Base-by-base conservation (phyloP, 2,329 filamentous ascomycete genomes). In the Microsporum ferrugineum region DNA sequence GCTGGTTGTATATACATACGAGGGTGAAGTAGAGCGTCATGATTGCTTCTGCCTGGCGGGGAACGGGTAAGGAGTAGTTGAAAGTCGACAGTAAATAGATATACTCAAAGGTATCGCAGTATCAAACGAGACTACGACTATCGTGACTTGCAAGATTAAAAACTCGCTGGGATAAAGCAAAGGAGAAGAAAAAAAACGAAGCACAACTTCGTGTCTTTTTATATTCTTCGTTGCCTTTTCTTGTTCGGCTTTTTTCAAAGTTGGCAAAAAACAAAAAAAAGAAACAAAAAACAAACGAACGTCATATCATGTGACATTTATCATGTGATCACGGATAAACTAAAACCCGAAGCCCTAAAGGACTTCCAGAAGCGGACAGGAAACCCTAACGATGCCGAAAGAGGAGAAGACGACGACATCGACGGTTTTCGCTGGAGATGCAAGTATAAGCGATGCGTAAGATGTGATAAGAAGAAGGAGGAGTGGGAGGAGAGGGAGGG, bases 1-100 rank as follows among this genome's bases (percentile, higher is more conserved):
- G 31, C 7, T 23, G 17, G 17, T 23, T 23, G 17, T 23, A 23
- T 1, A 8, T 27, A 78, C 82, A 72, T 79, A 85, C 83, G 63
- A 86, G 77, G 69, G 80, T 85, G 79, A 85, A 86, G 76, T 87
- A 87, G 71, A 87, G 83, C 71, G 84, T 87, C 84, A 87, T 87
- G 66, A 69, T 82, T 76, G 49, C 49, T 29, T 31, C 49, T 53
- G 49, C 49, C 49, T 53, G 43, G 51, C 51, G 51, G 51, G 31
- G 31, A 55, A 34, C 51, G 7, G 31, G 31, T 34, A 36, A 23
- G 12, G 3, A 2, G 31, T 17, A 33, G 45, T 29, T 29, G 23
- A 27, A 10, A 10, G 43, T 47, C 23, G 43, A 27, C 34, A 10
- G 34, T 36, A 36, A 36, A 5, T 10, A 5, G 34, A 2, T 10